phyloP scores from a whole-genome alignment of 2,329 filamentous ascomycete genomes.

The Exophiala phaeomuriformis region DNA sequence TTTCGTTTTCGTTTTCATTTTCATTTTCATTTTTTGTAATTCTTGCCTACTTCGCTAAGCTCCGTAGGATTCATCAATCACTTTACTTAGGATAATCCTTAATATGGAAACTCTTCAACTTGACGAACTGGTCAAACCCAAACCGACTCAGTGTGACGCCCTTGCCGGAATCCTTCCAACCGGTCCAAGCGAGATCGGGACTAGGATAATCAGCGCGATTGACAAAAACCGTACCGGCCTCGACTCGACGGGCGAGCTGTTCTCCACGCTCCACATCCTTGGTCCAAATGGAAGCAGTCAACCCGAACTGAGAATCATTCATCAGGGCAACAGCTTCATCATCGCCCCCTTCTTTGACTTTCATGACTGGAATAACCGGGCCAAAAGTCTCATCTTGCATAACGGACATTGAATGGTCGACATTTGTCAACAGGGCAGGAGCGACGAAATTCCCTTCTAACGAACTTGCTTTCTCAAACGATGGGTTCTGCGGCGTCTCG shows the following conservation, averaged over 20 bases:
- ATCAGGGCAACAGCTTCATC: constrained; percentile 75
- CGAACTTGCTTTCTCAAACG: constrained; percentile 61
- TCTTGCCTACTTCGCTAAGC: no score
- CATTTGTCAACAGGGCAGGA: constrained; percentile 72
- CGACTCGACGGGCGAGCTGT: constrained; percentile 69
- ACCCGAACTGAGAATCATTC: constrained; percentile 90
- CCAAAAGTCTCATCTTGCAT: constrained; percentile 96
- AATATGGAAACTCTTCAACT: constrained; percentile 90
- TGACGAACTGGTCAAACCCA: constrained; percentile 92
- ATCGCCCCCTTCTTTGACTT: constrained; percentile 60
- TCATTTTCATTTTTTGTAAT: no score
- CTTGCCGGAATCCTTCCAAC: constrained; percentile 94
- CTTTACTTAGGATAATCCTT: constrained; percentile 62
- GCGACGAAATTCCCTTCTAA: constrained; percentile 75
- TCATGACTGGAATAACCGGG: constrained; percentile 83
- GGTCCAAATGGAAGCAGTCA: constrained; percentile 97
- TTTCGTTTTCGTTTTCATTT: no score
- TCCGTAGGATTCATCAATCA: not conserved
- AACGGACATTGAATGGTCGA: constrained; percentile 74
- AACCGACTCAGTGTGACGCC: constrained; percentile 83
- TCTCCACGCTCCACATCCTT: constrained; percentile 72
- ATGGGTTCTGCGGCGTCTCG: constrained; percentile 71
- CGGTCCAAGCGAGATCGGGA: constrained; percentile 90
- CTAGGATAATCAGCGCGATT: constrained; percentile 90
- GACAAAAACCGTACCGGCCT: constrained; percentile 92